phyloP scores from a whole-genome alignment of 2,329 filamentous ascomycete genomes.

The Arthroderma uncinatum region DNA sequence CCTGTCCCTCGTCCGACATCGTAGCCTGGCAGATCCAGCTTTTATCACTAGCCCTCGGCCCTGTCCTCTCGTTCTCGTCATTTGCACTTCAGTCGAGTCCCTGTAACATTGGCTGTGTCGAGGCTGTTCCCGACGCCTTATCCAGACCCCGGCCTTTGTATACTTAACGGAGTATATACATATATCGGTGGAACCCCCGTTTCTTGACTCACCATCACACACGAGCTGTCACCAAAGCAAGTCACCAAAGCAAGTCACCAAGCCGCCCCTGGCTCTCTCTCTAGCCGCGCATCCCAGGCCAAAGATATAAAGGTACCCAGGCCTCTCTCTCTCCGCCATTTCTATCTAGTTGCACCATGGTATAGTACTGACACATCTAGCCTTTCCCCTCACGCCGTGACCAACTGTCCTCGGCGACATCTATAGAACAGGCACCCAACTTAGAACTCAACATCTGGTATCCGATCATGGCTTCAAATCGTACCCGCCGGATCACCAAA shows the following conservation, averaged over 20 bases:
- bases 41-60: background rate
- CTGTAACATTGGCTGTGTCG: background rate
- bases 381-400: no score
- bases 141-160: background rate
- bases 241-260: background rate
- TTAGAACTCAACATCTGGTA: background rate
- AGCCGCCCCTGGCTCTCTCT: background rate
- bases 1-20: background rate
- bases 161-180: background rate
- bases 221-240: background rate
- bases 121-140: background rate
- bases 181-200: background rate
- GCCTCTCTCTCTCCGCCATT: background rate
- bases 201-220: background rate
- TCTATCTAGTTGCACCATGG: background rate
- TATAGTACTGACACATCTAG: no score
- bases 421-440: no score
- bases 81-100: background rate
- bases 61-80: background rate
- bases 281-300: background rate
- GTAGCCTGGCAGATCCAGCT: background rate
- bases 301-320: background rate
- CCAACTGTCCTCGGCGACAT: no score
- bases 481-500: constrained; percentile 44
- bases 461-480: constrained; percentile 43